Evolutionary conservation across 257 asterid species (phyloP), one percentile per base, ranked within the genome.

Genomic region (Apocynum venetum): DNA sequence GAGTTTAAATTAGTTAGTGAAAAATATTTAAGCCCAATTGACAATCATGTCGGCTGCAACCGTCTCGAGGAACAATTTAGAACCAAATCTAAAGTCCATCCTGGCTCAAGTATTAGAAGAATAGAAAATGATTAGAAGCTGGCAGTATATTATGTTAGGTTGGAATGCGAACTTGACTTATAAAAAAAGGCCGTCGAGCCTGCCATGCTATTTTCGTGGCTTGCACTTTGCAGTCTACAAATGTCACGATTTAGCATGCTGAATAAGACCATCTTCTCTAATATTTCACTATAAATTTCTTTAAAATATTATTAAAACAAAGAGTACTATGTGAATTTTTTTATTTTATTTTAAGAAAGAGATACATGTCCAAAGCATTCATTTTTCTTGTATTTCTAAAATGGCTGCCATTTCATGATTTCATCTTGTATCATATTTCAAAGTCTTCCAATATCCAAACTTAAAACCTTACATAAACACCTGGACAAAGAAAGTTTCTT

Each of bases 391-490:
- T 25, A 77, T 19, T 81, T 84, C 80, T 81, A 68, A 79, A 81
- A 68, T 76, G 87, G 72, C 83, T 68, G 87, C 87, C 82, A 75
- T 69, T 76, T 31, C 83, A 69, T 72, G 75, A 78, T 76, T 72
- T 44, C 31, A 76, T 64, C 83, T 66, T 79, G 66, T 8, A 40
- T 47, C 40, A 63, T 68, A 36, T 52, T 76, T 79, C 82, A 79
- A 84, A 84, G 85, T 81, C 82, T 76, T 53, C 84, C 78, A 73
- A 35, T 13, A 46, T 49, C 76, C 38, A 48, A 53, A 66, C 25
- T 57, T 6, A 53, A 61, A 52, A 49, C n/a, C 46, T 70, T 14
- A 8, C 72, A 79, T n/a, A 72, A 40, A 46, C 68, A 48, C 68
- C 74, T 40, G 31, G 48, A 55, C 73, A n/a, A 40, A 63, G 77